Evolutionary conservation across 2,329 filamentous ascomycete genomes (phyloP).

Genomic region (Phaeosphaeria sp.): DNA sequence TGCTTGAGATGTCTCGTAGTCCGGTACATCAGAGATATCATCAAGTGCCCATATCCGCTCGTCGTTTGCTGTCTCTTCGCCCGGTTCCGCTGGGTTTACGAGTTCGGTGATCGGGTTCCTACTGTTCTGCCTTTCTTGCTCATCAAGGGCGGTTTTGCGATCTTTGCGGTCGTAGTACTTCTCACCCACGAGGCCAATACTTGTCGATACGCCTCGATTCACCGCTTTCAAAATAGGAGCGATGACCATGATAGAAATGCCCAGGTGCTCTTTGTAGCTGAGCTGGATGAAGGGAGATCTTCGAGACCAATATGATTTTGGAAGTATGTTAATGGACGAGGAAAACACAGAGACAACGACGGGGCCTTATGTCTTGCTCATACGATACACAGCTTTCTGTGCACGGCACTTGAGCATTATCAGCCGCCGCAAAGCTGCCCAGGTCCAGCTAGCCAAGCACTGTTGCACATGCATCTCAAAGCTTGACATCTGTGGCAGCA

Average conservation of each 20-base stretch:
- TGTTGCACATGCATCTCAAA: background rate
- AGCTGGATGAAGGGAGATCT: too few species aligned
- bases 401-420: background rate
- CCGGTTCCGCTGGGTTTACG: conserved; percentile 1
- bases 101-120: background rate
- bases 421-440: background rate
- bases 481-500: background rate
- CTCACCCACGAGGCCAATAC: conserved; percentile 19
- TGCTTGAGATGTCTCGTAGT: conserved; percentile 7
- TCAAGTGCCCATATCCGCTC: conserved; percentile 20
- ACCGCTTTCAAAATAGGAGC: conserved; percentile 5
- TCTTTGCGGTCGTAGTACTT: conserved; percentile 24
- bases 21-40: conserved; percentile 13
- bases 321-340: too few species aligned
- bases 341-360: too few species aligned
- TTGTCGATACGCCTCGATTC: conserved; percentile 13
- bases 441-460: background rate
- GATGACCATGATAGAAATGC: background rate
- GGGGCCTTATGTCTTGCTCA: too few species aligned
- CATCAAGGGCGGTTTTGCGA: conserved; percentile 15
- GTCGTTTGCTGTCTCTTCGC: conserved; percentile 8
- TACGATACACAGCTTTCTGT: background rate
- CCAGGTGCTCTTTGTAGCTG: too few species aligned
- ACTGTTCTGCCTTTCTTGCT: conserved; percentile 3
- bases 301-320: too few species aligned